Conservation (phyloP, 257 asterid species). For the Ligustrum vulgare region DNA sequence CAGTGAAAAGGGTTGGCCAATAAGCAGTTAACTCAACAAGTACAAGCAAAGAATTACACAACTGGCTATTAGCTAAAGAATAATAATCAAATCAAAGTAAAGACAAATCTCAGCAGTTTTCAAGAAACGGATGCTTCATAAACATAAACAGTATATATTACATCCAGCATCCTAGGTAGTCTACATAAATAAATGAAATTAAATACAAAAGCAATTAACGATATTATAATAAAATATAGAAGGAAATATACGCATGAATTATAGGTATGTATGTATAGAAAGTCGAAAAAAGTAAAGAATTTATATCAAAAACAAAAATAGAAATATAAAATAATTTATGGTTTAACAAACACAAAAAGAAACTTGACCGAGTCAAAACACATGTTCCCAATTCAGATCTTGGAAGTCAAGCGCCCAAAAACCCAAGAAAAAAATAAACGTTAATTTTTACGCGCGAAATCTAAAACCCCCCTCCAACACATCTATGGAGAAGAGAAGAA, state of each 20-base stretch:
- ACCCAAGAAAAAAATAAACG: conserved; percentile 22
- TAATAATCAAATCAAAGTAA: conserved; percentile 33
- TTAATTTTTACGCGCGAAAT: conserved; percentile 58
- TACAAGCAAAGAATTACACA: conserved; percentile 23
- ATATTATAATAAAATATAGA: conserved; percentile 24
- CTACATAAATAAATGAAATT: conserved; percentile 28
- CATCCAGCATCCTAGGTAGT: conserved; percentile 1
- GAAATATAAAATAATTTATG: conserved; percentile 13
- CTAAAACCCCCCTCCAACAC: conserved; percentile 36
- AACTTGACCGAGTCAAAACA: conserved; percentile 60
- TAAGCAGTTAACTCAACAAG: conserved; percentile 34
- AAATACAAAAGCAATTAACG: conserved; percentile 29
- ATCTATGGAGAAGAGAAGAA: conserved; percentile 22
- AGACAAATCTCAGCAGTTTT: conserved; percentile 41
- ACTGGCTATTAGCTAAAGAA: conserved; percentile 7
- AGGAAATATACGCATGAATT: conserved; percentile 24
- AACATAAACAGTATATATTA: neutral
- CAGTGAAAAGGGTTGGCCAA: conserved; percentile 25
- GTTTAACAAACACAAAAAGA: conserved; percentile 15
- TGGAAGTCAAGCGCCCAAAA: conserved; percentile 37
- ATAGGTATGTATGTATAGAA: conserved; percentile 19
- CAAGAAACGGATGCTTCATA: conserved; percentile 29
- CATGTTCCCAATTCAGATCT: conserved; percentile 53
- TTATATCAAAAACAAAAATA: conserved; percentile 11
- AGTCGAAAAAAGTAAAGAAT: conserved; percentile 19